phyloP scores from a whole-genome alignment of 352 stramenopile genomes.

The Pythium chondricola region DNA sequence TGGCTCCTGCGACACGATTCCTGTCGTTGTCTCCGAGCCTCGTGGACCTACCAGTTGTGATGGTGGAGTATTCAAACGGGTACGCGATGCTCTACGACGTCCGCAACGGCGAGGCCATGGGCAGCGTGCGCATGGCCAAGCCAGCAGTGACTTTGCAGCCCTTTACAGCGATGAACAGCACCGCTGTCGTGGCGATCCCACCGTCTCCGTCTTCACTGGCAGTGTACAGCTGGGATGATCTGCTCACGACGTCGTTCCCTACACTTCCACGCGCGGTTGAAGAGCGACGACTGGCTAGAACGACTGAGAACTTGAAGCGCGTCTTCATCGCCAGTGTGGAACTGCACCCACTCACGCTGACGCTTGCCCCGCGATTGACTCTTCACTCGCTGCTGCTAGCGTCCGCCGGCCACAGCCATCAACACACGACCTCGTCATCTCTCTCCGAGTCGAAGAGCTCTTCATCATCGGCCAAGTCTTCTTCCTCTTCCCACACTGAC shows the following conservation, averaged over 20 bases:
- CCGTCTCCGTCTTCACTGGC: slow-evolving; percentile 13
- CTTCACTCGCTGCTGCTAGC: slow-evolving; percentile 11
- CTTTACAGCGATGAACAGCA: slow-evolving; percentile 1
- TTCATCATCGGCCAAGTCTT: slow-evolving; percentile 2
- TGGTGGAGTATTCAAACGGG: slow-evolving; percentile 42
- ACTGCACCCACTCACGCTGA: not conserved
- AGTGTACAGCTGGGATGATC: slow-evolving; percentile 31
- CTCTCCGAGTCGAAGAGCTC: slow-evolving; percentile 5
- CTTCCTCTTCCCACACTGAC: not conserved
- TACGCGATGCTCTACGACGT: slow-evolving; percentile 41
- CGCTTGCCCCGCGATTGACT: not conserved
- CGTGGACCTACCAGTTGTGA: slow-evolving; percentile 31
- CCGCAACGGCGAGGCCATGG: slow-evolving; percentile 32
- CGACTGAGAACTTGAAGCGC: slow-evolving; percentile 22
- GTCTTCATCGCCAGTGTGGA: slow-evolving; percentile 18
- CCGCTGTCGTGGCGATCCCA: not conserved
- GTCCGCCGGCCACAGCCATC: not conserved
- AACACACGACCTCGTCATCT: not conserved
- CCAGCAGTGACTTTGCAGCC: not conserved
- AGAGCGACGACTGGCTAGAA: slow-evolving; percentile 16
- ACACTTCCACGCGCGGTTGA: slow-evolving; percentile 17
- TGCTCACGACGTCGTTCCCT: slow-evolving; percentile 33
- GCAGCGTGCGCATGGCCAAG: slow-evolving; percentile 23
- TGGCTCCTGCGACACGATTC: slow-evolving; percentile 16
- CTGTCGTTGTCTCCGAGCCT: slow-evolving; percentile 8